Evolutionary conservation across 164 flowering plant genomes (phyloP).

Genomic region (Piper betle): DNA sequence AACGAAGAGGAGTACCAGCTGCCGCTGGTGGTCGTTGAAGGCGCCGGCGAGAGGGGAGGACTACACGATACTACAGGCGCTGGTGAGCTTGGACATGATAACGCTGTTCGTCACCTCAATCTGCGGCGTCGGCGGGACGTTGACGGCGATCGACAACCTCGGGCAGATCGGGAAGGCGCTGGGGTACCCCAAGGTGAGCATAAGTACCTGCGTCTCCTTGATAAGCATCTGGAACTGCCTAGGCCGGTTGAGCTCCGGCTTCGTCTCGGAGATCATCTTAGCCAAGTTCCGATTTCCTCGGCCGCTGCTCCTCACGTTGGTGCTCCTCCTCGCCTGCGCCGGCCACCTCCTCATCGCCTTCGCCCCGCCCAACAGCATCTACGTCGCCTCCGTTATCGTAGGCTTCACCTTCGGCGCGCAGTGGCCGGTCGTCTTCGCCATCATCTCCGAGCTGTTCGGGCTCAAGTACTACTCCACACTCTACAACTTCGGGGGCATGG

Average conservation of each 20-base stretch:
- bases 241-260: constrained; percentile 36
- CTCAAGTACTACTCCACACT: constrained; percentile 53
- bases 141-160: constrained; percentile 51
- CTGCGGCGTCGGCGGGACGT: constrained; percentile 43
- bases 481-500: constrained; percentile 41
- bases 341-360: constrained; percentile 53
- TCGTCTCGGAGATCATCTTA: constrained; percentile 31
- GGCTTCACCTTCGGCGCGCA: constrained; percentile 54
- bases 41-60: constrained; percentile 53
- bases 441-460: constrained; percentile 54
- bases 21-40: constrained; percentile 11
- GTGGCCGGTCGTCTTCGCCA: constrained; percentile 37
- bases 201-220: constrained; percentile 45
- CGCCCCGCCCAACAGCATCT: constrained; percentile 24
- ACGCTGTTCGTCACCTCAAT: constrained; percentile 34
- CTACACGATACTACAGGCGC: constrained; percentile 47
- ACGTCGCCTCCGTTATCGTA: constrained; percentile 36
- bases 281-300: constrained; percentile 36
- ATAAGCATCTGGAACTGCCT: constrained; percentile 55
- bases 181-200: constrained; percentile 21
- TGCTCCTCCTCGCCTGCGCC: constrained; percentile 26
- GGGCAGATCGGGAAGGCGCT: constrained; percentile 50
- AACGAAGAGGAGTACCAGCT: constrained; percentile 2
- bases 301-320: constrained; percentile 31
- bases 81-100: constrained; percentile 47